A percentile compares a stretch with the other conserved stretches of the same genome.
Evolutionary conservation across 805 yeast genomes (phyloP).

Genomic region (Grigorovia transvaalensis): DNA sequence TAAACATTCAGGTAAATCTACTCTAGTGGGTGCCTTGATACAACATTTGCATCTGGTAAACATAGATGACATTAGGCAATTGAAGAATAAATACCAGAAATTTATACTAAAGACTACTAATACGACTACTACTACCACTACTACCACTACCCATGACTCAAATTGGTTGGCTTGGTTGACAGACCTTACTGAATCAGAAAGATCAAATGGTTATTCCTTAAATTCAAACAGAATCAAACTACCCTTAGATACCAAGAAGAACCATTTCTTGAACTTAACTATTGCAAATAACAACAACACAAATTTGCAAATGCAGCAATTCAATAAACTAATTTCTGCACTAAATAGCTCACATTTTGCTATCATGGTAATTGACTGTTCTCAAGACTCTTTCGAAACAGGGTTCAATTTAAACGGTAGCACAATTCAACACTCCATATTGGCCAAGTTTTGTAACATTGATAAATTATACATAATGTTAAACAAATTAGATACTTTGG

Average conservation of each 20-base stretch:
- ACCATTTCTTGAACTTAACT: not conserved
- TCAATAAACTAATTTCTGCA: slow-evolving; percentile 1
- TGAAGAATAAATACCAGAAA: slow-evolving; percentile 4
- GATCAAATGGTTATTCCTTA: not conserved
- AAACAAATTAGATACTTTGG: slow-evolving; percentile 85
- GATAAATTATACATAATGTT: slow-evolving; percentile 6
- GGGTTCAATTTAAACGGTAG: slow-evolving; percentile 10
- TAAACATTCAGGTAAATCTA: slow-evolving; percentile 9
- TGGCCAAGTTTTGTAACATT: not conserved
- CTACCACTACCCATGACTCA: not conserved
- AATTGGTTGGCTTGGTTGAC: slow-evolving; percentile 5
- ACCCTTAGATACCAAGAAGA: not conserved
- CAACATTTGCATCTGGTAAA: slow-evolving; percentile 4
- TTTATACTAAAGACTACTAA: not conserved
- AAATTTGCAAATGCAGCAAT: not conserved
- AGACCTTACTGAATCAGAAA: slow-evolving; percentile 4
- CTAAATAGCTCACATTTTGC: slow-evolving; percentile 2
- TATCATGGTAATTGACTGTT: slow-evolving; percentile 8
- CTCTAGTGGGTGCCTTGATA: slow-evolving; percentile 9
- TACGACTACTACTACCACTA: too few species aligned
- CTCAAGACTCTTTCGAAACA: slow-evolving; percentile 7
- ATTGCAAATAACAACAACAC: not conserved
- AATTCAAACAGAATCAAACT: not conserved
- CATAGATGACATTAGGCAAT: slow-evolving; percentile 6
- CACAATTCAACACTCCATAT: slow-evolving; percentile 6